Conservation (phyloP, 1,284 basidiomycete species). For the Apiotrichum siamense region DNA sequence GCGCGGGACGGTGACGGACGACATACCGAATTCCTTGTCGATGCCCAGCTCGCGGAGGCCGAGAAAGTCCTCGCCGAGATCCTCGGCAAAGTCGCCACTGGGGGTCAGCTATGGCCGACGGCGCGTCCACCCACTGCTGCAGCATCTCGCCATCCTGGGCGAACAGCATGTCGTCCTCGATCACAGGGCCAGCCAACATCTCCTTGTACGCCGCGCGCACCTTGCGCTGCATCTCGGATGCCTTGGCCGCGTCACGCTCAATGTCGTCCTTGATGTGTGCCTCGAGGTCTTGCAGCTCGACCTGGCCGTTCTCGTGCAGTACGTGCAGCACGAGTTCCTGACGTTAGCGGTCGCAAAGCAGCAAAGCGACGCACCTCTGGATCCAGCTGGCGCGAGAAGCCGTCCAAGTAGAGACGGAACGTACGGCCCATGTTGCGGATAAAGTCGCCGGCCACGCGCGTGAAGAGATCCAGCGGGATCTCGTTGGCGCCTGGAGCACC, state of each 20-base stretch:
- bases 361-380: constrained; percentile 63
- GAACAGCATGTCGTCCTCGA: constrained; percentile 67
- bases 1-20: constrained; percentile 70
- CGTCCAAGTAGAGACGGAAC: constrained; percentile 72
- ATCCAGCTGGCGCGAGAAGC: constrained; percentile 69
- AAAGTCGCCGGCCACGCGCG: constrained; percentile 73
- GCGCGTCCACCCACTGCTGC: constrained; percentile 56
- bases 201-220: constrained; percentile 75
- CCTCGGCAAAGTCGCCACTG: constrained; percentile 79
- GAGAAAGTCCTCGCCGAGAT: constrained; percentile 88
- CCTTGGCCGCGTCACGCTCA: constrained; percentile 67
- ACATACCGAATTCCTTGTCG: constrained; percentile 76
- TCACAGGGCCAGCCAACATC: constrained; percentile 52
- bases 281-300: constrained; percentile 69
- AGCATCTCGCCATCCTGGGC: constrained; percentile 67
- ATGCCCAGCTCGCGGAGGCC: constrained; percentile 84
- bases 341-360: background rate
- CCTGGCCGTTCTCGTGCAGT: constrained; percentile 76
- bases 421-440: constrained; percentile 79
- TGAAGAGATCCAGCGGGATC: constrained; percentile 71
- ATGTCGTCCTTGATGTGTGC: constrained; percentile 85
- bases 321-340: constrained; percentile 89
- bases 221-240: constrained; percentile 78
- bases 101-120: constrained; percentile 4
- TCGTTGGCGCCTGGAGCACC: constrained; percentile 49